Evolutionary conservation across 768 basidiomycete genomes (phyloP), one percentile per base, ranked within the genome.

Genomic region (Steccherinum ochraceum): DNA sequence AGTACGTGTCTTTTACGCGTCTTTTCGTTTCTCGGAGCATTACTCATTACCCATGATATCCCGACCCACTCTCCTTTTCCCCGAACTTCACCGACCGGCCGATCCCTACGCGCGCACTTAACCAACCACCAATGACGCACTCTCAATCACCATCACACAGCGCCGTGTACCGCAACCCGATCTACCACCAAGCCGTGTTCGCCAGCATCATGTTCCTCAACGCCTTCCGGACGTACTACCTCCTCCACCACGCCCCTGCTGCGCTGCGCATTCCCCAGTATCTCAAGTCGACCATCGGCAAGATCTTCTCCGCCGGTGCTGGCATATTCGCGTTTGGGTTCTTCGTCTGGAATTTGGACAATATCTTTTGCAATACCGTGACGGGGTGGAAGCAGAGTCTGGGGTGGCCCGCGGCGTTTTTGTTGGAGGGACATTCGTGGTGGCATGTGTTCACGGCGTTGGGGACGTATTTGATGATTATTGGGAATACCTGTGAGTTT

Each of bases 111-210:
- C 30, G 7, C 30, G 30, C 30, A 7, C 16, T 35, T 16, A 35
- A 16, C 30, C 21, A 13, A 50, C n/a, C 19, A 7, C 19, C 23
- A 19, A 50, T n/a, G n/a, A n/a, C 13, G 20, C 42, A 7, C 43
- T 40, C 4, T n/a, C 47, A 46, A 48, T 11, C 19, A 25, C 49
- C 7, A 25, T 24, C 48, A 26, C 40, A 35, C 60, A 89, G 87
- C 60, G 73, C 79, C 50, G 49, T 79, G 3, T 78, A 82, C 58
- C 80, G 87, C 21, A 86, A 90, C 58, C 89, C 89, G 0, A 70
- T 89, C 2, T 92, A 86, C 64, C 89, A 92, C 58, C 86, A 92
- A 69, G 61, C 80, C 20, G 79, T 87, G 1, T 92, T 90, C 61
- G 89, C 75, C 2, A 51, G 61, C 12, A 69, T 89, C 48, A 70